Percentiles rank a stretch among this genome's conserved stretches.
These are phyloP conservation scores for Shiraia sp. DNA, from an alignment of 2,329 filamentous ascomycete genomes.

Conservation along the genomic window DNA sequence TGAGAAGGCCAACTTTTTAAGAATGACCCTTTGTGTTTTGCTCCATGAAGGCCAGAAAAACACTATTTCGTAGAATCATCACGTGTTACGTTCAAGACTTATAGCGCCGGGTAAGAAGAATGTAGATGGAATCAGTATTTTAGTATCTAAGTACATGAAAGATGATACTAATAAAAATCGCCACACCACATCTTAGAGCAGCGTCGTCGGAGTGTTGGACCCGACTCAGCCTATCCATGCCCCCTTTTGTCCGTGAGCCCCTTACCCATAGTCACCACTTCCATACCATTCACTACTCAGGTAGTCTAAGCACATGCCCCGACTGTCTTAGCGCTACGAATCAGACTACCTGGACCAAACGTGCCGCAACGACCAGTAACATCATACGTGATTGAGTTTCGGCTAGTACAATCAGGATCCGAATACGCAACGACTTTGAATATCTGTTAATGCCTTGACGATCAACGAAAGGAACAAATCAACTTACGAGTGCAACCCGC, in stretches of 20 bases:
- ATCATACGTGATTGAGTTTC: constrained; percentile 6
- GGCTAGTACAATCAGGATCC: constrained; percentile 7
- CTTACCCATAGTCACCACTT: too few species aligned
- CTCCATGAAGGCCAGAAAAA: too few species aligned
- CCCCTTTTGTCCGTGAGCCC: not conserved
- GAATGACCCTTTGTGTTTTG: too few species aligned
- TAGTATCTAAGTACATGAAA: too few species aligned
- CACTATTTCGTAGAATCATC: too few species aligned
- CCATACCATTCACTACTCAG: not conserved
- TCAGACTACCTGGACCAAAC: constrained; percentile 12
- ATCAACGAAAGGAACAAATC: not conserved
- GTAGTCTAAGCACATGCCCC: constrained; percentile 13
- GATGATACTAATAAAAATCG: too few species aligned
- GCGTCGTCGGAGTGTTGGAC: constrained; percentile 12
- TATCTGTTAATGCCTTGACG: not conserved
- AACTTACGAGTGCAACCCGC: constrained; percentile 17
- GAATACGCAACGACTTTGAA: constrained; percentile 7
- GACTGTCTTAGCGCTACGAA: constrained; percentile 13
- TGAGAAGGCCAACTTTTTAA: too few species aligned
- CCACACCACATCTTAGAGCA: too few species aligned
- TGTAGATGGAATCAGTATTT: too few species aligned
- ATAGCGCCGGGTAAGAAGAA: too few species aligned
- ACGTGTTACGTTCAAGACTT: too few species aligned
- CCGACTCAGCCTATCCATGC: constrained; percentile 1
- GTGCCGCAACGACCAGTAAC: constrained; percentile 7